Conservation (phyloP, 2,329 filamentous ascomycete species). For the Penicillium sp. region DNA sequence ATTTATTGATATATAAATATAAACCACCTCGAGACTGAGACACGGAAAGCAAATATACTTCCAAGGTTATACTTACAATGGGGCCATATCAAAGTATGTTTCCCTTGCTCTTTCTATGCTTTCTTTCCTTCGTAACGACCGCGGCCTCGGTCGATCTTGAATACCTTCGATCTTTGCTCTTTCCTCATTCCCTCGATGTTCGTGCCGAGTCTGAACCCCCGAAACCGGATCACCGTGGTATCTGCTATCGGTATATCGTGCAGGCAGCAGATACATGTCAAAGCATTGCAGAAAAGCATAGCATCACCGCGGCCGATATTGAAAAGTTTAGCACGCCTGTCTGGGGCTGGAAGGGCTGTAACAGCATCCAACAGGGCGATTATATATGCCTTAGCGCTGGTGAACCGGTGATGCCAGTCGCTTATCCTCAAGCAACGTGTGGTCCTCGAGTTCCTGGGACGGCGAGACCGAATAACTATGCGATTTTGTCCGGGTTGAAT, state of each 20-base stretch:
- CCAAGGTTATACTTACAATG: too few relatives aligned
- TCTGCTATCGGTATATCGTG: conserved; percentile 37
- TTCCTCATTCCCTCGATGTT: neutral
- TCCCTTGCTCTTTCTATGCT: too few relatives aligned
- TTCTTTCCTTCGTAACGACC: neutral
- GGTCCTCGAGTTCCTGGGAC: conserved; percentile 45
- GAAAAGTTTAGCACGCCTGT: conserved; percentile 40
- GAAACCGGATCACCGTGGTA: neutral
- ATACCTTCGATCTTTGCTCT: neutral
- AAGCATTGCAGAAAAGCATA: conserved; percentile 30
- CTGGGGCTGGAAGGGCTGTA: conserved; percentile 43
- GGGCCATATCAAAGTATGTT: too few relatives aligned
- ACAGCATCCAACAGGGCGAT: conserved; percentile 24
- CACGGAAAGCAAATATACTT: too few relatives aligned
- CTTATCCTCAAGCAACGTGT: conserved; percentile 39
- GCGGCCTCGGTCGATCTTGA: neutral
- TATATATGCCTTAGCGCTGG: conserved; percentile 42
- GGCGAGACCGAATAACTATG: conserved; percentile 16
- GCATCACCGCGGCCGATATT: conserved; percentile 39
- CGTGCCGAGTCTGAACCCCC: neutral
- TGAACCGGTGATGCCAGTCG: conserved; percentile 38
- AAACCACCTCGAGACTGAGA: too few relatives aligned
- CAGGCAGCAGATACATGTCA: conserved; percentile 33
- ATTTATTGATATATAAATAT: too few relatives aligned
- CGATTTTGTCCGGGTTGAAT: neutral